Evolutionary conservation across 202 grass and related monocot species (phyloP), one percentile per base, ranked within the genome.

Genomic region (Carex sylvatica): DNA sequence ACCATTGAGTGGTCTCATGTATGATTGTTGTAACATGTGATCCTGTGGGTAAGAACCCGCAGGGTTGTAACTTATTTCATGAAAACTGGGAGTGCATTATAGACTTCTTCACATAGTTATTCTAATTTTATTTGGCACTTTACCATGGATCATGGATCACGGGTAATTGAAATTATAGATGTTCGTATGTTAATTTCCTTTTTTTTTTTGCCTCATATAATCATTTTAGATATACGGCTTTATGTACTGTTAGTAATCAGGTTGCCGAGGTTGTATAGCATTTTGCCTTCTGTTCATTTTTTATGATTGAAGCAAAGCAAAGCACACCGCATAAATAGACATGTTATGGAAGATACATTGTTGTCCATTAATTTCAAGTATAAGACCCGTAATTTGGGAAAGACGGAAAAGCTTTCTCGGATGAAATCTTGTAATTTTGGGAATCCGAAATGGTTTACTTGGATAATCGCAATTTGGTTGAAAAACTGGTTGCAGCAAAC

Each of bases 11-110:
- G 59, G 56, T 49, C 78, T 46, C 20, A 19, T 46, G 61, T 64
- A 64, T 49, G 44, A 46, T 64, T 80, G 72, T 76, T 76, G 72
- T 76, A 76, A 76, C 72, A 26, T 56, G 51, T 33, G 6, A 76
- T 55, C 51, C 72, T 35, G 1, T 7, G 8, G 72, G 24, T 13
- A 76, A 76, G 15, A 16, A 55, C 72, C 72, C 4, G 15, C 3
- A 28, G 72, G 51, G 51, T 76, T 56, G 14, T 75, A 55, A 56
- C 49, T 55, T 75, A 75, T 13, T 75, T 75, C 71, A 54, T 55
- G 72, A 31, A 75, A 55, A 54, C 6, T 55, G 16, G 33, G 46
- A 16, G 24, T 54, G 71, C 10, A 18, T 56, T 26, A 76, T 33
- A 7, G 10, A 33, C 7, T 19, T 75, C 3, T 19, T 75, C 7